Evolutionary conservation across 2,329 filamentous ascomycete genomes (phyloP).

Genomic region (Trichoderma breve): DNA sequence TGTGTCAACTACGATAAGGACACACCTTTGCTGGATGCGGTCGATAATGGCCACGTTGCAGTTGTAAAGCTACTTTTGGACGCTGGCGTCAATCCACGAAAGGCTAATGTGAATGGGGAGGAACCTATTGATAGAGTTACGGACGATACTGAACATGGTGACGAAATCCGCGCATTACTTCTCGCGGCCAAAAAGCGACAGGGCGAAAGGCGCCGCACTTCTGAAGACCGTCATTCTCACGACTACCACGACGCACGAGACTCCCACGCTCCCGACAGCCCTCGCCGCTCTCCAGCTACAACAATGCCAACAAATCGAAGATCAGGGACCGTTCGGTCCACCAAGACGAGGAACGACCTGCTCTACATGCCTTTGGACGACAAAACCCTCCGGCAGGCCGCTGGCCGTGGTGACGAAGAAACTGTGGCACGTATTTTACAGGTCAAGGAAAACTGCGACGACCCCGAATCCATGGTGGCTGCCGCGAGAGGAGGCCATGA

Average conservation of each 20-base stretch:
- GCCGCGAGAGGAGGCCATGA: slow-evolving; percentile 91
- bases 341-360: slow-evolving; percentile 63
- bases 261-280: slow-evolving; percentile 57
- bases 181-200: slow-evolving; percentile 57
- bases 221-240: slow-evolving; percentile 54
- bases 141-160: slow-evolving; percentile 71
- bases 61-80: slow-evolving; percentile 82
- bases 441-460: slow-evolving; percentile 61
- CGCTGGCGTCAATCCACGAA: slow-evolving; percentile 86
- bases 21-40: slow-evolving; percentile 90
- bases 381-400: slow-evolving; percentile 59
- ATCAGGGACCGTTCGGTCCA: slow-evolving; percentile 55
- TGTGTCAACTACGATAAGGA: slow-evolving; percentile 79
- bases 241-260: slow-evolving; percentile 49
- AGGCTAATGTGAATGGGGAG: slow-evolving; percentile 87
- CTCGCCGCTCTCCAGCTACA: slow-evolving; percentile 54
- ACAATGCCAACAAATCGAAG: slow-evolving; percentile 44
- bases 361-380: slow-evolving; percentile 63
- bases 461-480: slow-evolving; percentile 84
- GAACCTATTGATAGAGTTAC: slow-evolving; percentile 84
- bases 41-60: slow-evolving; percentile 89
- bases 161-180: slow-evolving; percentile 71
- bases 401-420: slow-evolving; percentile 59
- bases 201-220: slow-evolving; percentile 53
- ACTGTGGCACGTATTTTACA: slow-evolving; percentile 61